phyloP scores from a whole-genome alignment of 2,329 filamentous ascomycete species.

The Ophiocordyceps camponoti-floridani region DNA sequence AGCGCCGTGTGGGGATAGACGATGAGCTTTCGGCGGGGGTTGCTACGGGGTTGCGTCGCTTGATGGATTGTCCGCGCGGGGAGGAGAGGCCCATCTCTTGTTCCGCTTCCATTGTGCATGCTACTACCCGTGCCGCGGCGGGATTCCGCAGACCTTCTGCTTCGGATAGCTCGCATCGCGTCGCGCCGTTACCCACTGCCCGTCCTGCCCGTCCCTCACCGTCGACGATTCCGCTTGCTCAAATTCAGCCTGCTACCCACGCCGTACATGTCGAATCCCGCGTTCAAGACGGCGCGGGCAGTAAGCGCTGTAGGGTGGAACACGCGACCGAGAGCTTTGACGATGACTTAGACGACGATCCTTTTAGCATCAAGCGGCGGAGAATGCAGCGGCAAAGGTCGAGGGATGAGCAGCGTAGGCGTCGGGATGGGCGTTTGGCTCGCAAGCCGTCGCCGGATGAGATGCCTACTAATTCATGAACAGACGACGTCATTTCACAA shows the following conservation, averaged over 20 bases:
- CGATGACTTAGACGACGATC: constrained; percentile 13
- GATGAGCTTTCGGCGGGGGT: too few species aligned
- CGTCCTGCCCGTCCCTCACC: neutral
- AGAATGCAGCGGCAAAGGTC: constrained; percentile 7
- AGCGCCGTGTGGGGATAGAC: too few species aligned
- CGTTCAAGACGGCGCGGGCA: neutral
- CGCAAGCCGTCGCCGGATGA: constrained; percentile 9
- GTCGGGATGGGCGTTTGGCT: constrained; percentile 3
- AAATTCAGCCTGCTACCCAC: neutral
- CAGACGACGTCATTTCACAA: too few species aligned
- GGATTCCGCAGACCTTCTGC: neutral
- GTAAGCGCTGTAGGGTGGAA: neutral
- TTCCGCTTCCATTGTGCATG: neutral
- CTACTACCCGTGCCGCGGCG: constrained; percentile 1
- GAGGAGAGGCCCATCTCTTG: constrained; percentile 9
- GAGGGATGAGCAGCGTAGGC: constrained; percentile 10
- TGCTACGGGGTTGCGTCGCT: constrained; percentile 18
- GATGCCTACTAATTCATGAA: constrained; percentile 20
- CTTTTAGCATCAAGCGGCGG: constrained; percentile 7
- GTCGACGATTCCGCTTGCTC: neutral
- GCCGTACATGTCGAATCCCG: neutral
- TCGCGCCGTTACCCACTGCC: neutral
- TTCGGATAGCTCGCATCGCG: neutral
- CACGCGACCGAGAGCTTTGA: neutral
- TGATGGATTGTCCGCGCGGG: constrained; percentile 24